Percentiles rank a stretch among this genome's conserved stretches.
Evolutionary conservation across 1,139 yeast genomes (phyloP).

Genomic region (Zygotorulaspora mrakii): DNA sequence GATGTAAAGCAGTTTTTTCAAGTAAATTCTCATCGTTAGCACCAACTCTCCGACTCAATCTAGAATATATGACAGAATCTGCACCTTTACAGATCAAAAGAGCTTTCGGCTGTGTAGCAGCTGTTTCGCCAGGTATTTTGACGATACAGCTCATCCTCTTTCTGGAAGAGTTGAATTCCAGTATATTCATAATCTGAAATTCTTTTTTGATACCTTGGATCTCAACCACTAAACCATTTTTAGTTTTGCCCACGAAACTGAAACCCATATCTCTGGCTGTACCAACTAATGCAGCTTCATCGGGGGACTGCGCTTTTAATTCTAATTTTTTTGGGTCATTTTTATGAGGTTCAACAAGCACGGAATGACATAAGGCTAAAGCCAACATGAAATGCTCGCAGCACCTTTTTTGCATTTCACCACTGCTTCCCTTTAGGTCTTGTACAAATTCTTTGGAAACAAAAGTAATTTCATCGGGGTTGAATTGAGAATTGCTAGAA

Average conservation of each 20-base stretch:
- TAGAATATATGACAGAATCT: constrained; percentile 80
- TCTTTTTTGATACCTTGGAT: constrained; percentile 71
- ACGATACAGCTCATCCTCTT: constrained; percentile 95
- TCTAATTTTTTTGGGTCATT: constrained; percentile 54
- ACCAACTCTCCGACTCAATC: constrained; percentile 46
- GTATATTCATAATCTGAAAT: constrained; percentile 68
- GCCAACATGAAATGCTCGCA: constrained; percentile 81
- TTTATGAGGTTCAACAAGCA: constrained; percentile 67
- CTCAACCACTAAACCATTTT: constrained; percentile 64
- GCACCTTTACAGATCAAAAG: constrained; percentile 87
- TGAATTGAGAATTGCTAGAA: constrained; percentile 50
- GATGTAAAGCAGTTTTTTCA: constrained; percentile 72
- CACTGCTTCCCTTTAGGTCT: constrained; percentile 50
- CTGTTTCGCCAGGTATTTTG: constrained; percentile 49
- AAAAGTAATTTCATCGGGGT: constrained; percentile 70
- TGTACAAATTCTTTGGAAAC: constrained; percentile 63
- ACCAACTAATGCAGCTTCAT: constrained; percentile 91
- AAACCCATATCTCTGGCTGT: constrained; percentile 93
- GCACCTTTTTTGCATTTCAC: constrained; percentile 57
- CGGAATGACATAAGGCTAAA: constrained; percentile 88
- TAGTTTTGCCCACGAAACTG: constrained; percentile 70
- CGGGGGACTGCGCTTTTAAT: constrained; percentile 96
- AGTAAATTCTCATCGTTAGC: constrained; percentile 41
- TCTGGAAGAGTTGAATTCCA: constrained; percentile 88
- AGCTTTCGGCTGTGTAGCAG: constrained; percentile 45